Percentiles rank a stretch among this genome's conserved stretches.
These are phyloP conservation scores for Saitozyma podzolica DNA, from an alignment of 768 basidiomycete species.

Conservation along the genomic window DNA sequence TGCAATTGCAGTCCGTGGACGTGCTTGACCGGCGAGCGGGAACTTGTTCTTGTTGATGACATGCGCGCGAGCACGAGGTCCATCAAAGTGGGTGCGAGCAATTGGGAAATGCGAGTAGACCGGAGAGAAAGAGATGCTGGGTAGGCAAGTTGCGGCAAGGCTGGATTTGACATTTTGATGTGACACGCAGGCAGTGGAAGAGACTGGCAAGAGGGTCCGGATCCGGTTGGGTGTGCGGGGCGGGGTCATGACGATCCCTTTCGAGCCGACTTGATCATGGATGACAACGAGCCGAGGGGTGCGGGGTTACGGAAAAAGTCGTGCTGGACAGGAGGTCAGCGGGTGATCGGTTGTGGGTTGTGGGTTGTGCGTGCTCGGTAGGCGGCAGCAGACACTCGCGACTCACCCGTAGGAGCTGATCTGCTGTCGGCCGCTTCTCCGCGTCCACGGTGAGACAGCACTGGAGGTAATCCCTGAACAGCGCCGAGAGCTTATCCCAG, in stretches of 20 bases:
- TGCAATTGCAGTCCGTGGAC: too few relatives aligned
- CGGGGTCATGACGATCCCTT: constrained; percentile 20
- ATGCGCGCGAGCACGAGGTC: too few relatives aligned
- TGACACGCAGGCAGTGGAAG: neutral
- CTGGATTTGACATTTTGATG: neutral
- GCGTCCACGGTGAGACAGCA: constrained; percentile 90
- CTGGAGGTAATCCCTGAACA: constrained; percentile 86
- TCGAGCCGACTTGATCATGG: constrained; percentile 40
- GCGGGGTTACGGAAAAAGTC: constrained; percentile 43
- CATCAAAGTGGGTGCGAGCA: too few relatives aligned
- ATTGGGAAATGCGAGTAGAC: neutral
- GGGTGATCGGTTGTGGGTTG: neutral
- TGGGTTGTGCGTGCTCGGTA: neutral
- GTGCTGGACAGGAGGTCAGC: constrained; percentile 27
- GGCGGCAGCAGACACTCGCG: neutral
- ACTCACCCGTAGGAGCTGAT: constrained; percentile 71
- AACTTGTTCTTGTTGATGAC: too few relatives aligned
- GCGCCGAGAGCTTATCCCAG: constrained; percentile 69
- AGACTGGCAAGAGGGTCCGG: neutral
- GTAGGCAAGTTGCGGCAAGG: too few relatives aligned
- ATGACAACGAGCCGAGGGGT: constrained; percentile 31
- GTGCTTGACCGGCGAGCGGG: too few relatives aligned
- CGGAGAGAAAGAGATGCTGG: neutral
- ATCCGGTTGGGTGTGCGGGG: too few relatives aligned
- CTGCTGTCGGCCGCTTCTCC: constrained; percentile 86